Base-by-base conservation (phyloP, 768 basidiomycete genomes). In the Russula vinacea region DNA sequence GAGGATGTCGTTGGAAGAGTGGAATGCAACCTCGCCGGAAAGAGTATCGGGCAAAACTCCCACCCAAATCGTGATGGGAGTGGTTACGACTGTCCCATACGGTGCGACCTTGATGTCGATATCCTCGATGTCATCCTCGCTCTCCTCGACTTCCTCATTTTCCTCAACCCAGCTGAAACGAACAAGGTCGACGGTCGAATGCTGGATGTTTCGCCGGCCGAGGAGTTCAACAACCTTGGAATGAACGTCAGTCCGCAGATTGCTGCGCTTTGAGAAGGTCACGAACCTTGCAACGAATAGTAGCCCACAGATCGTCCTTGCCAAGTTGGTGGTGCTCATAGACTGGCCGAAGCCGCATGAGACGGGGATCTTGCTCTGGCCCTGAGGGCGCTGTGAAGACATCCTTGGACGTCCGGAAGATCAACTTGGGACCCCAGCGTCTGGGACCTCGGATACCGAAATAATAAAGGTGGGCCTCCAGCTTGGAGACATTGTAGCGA, bases 41-140 rank as follows among this genome's bases (percentile, higher is more conserved):
- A 70, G 62, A 62, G 64, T 71, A 50, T 71, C 64, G 22, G 73
- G 71, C 40, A 67, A 39, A 42, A 72, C 71, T 2, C 52, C 52
- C 1, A 53, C 52, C 32, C 32, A 53, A 6, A 53, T 53, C 5
- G 33, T 53, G 52, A 35, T 22, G 2, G 17, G 55, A 32, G 17
- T 42, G 40, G 24, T 56, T 19, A 32, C 24, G 2, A 40, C 35
- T 72, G 53, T 73, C 39, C 69, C 64, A 67, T 70, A 67, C 65
- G 64, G 70, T 60, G 54, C 22, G 37, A 39, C 53, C 67, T 70
- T 35, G 68, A 73, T 72, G 56, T 14, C 42, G 37, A 59, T 19
- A 22, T 69, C 40, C 13, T 14, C 71, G 24, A 59, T 49, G 11
- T 40, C 29, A 29, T 69, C 16, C 11, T 40, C 14, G 40, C 1